Base-by-base conservation (phyloP, 1,139 yeast species). In the Oligophagozyma castellii region DNA sequence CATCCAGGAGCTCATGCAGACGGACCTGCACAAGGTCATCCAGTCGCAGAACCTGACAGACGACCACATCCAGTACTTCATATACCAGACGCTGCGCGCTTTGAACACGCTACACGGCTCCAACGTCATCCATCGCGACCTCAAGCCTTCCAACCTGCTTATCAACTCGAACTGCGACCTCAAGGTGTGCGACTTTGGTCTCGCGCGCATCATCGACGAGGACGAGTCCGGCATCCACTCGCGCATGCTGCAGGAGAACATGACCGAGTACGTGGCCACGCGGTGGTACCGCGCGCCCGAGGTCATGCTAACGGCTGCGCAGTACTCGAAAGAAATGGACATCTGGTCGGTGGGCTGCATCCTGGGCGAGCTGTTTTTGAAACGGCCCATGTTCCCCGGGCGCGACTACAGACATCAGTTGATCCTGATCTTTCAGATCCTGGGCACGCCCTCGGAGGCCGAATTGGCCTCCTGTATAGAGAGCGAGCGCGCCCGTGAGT, bases 251-350 rank as follows among this genome's bases (percentile, higher is more conserved):
- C 37, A 62, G 62, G 31, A 34, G 27, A 86, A 24, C 51, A 68
- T 89, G 79, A 89, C 98, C 3, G 96, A 89, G 55, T 89, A 89
- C 51, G 96, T 89, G 29, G 96, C 96, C 5, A 89, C 98, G 4
- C 63, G 96, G 44, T 86, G 96, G 96, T 86, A 86, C 56, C 63
- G 96, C 30, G 96, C 96, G 1, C 96, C 96, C 0, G 96, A 86
- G 49, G 86, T 86, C 51, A 86, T 86, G 96, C 65, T 89, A 31
- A 81, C 95, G 1, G 78, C 84, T 46, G 89, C 86, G 37, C 86
- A 80, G 49, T 89, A 89, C 56, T 79, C 95, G 16, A 80, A 86
- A 35, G 95, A 95, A 12, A 86, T 89, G 45, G 98, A 89, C 55
- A 74, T 86, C 36, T 89, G 98, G 98, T 77, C 93, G 2, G 86